Conservation (phyloP, 768 basidiomycete genomes). For the Hygrophorus pudorinus region DNA sequence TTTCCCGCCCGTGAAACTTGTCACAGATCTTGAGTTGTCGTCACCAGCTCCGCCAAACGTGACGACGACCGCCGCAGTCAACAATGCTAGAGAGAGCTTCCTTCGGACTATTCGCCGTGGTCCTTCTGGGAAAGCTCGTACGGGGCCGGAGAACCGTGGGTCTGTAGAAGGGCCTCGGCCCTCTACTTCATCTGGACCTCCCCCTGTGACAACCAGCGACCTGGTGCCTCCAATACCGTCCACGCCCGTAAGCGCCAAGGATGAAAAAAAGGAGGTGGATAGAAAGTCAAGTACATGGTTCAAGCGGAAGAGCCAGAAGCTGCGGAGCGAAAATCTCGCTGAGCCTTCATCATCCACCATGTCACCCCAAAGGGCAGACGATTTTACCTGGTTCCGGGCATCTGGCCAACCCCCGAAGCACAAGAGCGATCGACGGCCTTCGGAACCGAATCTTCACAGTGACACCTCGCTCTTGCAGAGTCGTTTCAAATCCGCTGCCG, state of each 20-base stretch:
- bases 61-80: background rate
- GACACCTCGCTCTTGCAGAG: slow-evolving; percentile 5
- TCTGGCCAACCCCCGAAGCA: slow-evolving; percentile 9
- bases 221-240: slow-evolving; percentile 18
- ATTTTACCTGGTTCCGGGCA: slow-evolving; percentile 10
- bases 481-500: background rate
- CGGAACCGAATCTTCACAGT: slow-evolving; percentile 11
- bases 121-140: background rate
- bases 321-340: slow-evolving; percentile 11
- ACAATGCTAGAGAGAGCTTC: slow-evolving; percentile 11
- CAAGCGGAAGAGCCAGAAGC: slow-evolving; percentile 40
- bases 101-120: slow-evolving; percentile 19
- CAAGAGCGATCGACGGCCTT: slow-evolving; percentile 12
- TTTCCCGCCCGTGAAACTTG: background rate
- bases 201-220: slow-evolving; percentile 9
- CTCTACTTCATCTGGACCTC: slow-evolving; percentile 18
- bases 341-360: slow-evolving; percentile 6
- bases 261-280: slow-evolving; percentile 30
- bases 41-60: no score
- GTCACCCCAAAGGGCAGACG: slow-evolving; percentile 3
- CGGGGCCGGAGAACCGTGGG: background rate
- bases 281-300: slow-evolving; percentile 41
- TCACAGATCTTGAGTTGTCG: no score
- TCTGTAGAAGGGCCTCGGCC: slow-evolving; percentile 19
- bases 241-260: slow-evolving; percentile 19